These are phyloP conservation scores for Bruguiera gymnorhiza DNA, from an alignment of 345 rosid species.

Conservation along the genomic window DNA sequence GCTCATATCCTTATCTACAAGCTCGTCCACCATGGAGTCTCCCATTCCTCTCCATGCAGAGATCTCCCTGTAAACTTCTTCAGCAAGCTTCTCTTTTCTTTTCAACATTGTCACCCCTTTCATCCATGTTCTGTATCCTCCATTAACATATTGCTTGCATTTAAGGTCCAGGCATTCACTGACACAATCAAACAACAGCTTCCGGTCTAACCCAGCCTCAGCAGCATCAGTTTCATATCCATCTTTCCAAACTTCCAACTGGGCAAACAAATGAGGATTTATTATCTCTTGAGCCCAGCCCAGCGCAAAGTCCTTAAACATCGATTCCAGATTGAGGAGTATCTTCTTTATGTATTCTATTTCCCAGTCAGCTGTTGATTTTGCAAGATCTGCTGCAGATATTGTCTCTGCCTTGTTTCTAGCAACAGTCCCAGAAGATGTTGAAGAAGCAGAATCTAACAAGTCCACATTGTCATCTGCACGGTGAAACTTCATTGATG, in stretches of 20 bases:
- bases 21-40: slow-evolving; percentile 86
- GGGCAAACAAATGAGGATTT: slow-evolving; percentile 62
- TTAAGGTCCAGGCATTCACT: slow-evolving; percentile 65
- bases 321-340: slow-evolving; percentile 51
- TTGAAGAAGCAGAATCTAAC: slow-evolving; percentile 73
- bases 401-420: slow-evolving; percentile 22
- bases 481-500: slow-evolving; percentile 31
- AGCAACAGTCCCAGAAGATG: slow-evolving; percentile 32
- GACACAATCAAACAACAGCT: slow-evolving; percentile 63
- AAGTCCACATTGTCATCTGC: slow-evolving; percentile 52
- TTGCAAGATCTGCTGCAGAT: slow-evolving; percentile 17
- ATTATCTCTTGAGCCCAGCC: slow-evolving; percentile 43
- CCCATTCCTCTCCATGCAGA: slow-evolving; percentile 58
- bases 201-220: slow-evolving; percentile 48
- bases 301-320: slow-evolving; percentile 61
- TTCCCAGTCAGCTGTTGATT: slow-evolving; percentile 47
- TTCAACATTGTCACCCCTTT: slow-evolving; percentile 51
- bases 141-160: slow-evolving; percentile 47
- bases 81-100: slow-evolving; percentile 54
- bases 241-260: slow-evolving; percentile 50
- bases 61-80: slow-evolving; percentile 73
- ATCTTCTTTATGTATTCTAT: slow-evolving; percentile 60
- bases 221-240: slow-evolving; percentile 14
- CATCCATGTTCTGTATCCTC: slow-evolving; percentile 54
- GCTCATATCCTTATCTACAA: slow-evolving; percentile 92